Evolutionary conservation across 306 rosid genomes (phyloP).

Genomic region (Prosopis cineraria): DNA sequence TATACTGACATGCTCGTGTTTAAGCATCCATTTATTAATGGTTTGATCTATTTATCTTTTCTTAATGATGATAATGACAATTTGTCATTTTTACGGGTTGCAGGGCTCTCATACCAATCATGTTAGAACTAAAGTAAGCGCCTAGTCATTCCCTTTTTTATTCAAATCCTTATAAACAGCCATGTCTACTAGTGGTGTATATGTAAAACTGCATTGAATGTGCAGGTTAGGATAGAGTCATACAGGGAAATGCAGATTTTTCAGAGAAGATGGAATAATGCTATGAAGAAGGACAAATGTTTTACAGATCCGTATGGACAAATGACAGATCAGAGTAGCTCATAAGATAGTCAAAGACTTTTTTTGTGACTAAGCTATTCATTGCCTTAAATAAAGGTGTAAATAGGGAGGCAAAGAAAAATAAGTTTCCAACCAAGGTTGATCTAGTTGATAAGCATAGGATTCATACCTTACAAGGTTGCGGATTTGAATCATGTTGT

Average conservation of each 20-base stretch:
- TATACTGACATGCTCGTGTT: background rate
- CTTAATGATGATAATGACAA: background rate
- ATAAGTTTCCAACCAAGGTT: background rate
- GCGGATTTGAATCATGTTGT: background rate
- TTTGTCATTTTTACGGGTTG: slow-evolving; percentile 35
- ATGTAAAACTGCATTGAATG: background rate
- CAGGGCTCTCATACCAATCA: slow-evolving; percentile 45
- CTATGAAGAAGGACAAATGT: slow-evolving; percentile 48
- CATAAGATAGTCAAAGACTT: background rate
- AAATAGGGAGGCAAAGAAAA: slow-evolving; percentile 21
- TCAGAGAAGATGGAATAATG: slow-evolving; percentile 47
- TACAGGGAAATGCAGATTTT: slow-evolving; percentile 48
- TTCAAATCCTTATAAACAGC: background rate
- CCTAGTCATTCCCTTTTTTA: background rate
- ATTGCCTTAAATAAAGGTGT: slow-evolving; percentile 33
- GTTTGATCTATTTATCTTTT: background rate
- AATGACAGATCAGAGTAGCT: slow-evolving; percentile 27
- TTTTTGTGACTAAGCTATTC: slow-evolving; percentile 20
- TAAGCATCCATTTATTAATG: background rate
- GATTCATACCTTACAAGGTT: background rate
- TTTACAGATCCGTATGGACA: slow-evolving; percentile 59
- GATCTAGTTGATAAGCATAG: background rate
- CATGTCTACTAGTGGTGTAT: background rate
- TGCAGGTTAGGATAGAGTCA: slow-evolving; percentile 58
- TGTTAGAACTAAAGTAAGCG: slow-evolving; percentile 56